Percentiles rank a stretch among this genome's conserved stretches.
These are phyloP conservation scores for Phaeomoniella chlamydospora DNA, from an alignment of 2,329 filamentous ascomycete species.

Conservation along the genomic window DNA sequence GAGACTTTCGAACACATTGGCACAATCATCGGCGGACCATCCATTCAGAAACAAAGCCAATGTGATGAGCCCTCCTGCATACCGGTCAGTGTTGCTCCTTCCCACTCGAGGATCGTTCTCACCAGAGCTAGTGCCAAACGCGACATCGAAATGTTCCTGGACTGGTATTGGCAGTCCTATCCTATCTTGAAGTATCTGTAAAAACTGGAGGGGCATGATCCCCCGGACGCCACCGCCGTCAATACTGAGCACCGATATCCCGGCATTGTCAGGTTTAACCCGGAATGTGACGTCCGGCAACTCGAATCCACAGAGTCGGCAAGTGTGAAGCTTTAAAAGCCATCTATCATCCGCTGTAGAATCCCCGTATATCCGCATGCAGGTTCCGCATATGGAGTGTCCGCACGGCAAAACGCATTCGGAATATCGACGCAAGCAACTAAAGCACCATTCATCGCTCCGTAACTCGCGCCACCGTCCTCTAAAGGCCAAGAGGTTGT, in stretches of 20 bases:
- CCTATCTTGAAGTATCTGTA: constrained; percentile 3
- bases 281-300: constrained; percentile 3
- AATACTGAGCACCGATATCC: constrained; percentile 13
- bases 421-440: constrained; percentile 6
- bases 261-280: constrained; percentile 12
- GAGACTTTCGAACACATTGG: constrained; percentile 7
- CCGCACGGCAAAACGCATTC: constrained; percentile 4
- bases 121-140: constrained; percentile 6
- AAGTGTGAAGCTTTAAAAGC: constrained; percentile 3
- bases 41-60: constrained; percentile 8
- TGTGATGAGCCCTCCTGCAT: constrained; percentile 8
- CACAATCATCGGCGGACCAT: constrained; percentile 7
- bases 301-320: constrained; percentile 4
- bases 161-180: constrained; percentile 5
- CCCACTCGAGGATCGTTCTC: constrained; percentile 1
- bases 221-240: constrained; percentile 12
- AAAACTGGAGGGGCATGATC: constrained; percentile 8
- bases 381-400: constrained; percentile 6
- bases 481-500: constrained; percentile 5
- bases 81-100: constrained; percentile 3
- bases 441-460: constrained; percentile 6
- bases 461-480: constrained; percentile 4
- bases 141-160: constrained; percentile 5
- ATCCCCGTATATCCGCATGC: constrained; percentile 4
- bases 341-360: constrained; percentile 2